Evolutionary conservation across 352 stramenopile genomes (phyloP), one percentile per base, ranked within the genome.

Genomic region (Globisporangium paddicum): DNA sequence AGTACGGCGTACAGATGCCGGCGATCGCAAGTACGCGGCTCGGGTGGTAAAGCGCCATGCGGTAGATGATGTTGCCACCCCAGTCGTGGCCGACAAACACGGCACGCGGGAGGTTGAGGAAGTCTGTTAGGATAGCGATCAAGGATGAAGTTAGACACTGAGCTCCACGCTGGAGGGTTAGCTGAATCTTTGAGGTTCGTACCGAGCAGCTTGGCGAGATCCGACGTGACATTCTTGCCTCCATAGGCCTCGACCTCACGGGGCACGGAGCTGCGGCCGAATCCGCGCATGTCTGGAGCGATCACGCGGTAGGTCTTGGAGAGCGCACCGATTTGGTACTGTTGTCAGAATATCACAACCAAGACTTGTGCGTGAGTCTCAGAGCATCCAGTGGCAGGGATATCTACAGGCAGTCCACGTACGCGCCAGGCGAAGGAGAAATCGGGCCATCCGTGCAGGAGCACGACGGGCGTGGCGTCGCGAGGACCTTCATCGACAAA

Each of bases 391-490:
- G n/a, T n/a, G n/a, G n/a, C n/a, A n/a, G n/a, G n/a, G n/a, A n/a
- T n/a, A n/a, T n/a, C n/a, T n/a, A n/a, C n/a, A n/a, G n/a, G n/a
- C n/a, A n/a, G n/a, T 8, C 18, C 30, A 60, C 73, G 11, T 69
- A 81, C 75, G 42, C 75, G 67, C 76, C 79, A 87, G 28, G 65
- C 77, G 40, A 83, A 86, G 70, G 74, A 82, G 5, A 88, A 53
- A 23, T 89, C 79, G 14, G 76, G 79, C 64, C 73, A 89, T n/a
- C 76, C 79, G 23, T 89, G 79, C 49, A 86, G 34, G 49, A 89
- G 73, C 56, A 89, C 74, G 26, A 89, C 42, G 7, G 74, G 70
- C 34, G 69, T 63, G 8, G 47, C 72, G 66, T 86, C 72, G 8
- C 63, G 61, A 2, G 68, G 72, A 16, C 75, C 73, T 21, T 72